Base-by-base conservation (phyloP, 2,329 filamentous ascomycete genomes). In the Chrysosporium queenslandicum region DNA sequence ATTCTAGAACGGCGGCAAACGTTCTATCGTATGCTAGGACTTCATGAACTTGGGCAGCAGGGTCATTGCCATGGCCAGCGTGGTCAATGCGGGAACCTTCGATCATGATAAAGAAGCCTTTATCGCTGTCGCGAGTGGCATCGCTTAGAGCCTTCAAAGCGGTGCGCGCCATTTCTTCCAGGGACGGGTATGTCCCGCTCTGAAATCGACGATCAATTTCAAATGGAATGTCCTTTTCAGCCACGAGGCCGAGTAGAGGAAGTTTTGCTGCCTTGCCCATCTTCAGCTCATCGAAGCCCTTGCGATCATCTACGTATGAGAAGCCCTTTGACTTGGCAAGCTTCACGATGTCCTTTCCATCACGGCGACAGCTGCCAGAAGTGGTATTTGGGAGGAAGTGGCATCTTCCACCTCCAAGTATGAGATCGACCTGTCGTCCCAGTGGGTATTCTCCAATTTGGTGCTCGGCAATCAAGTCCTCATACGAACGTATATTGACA, bases 91-190 rank as follows among this genome's bases (percentile, higher is more conserved):
- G 79, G 61, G 87, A 94, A 3, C 90, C 92, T 69, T 98, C 92
- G 56, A 98, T 94, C 91, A 98, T 95, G 61, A 98, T 75, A 71
- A 98, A 98, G 75, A 97, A 98, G 3, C 92, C 92, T 68, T 94
- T 82, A 39, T 97, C 88, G 56, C 80, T 88, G 63, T 90, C 76
- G 63, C 80, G 76, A 0, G 92, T 96, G 0, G 90, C 92, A 54
- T 82, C 81, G 56, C 85, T 85, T 21, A 98, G 78, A 1, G 87
- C 82, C 12, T 77, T 80, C 56, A 98, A 74, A 1, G 92, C 91
- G 14, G 87, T 87, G 59, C 78, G 77, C 7, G 91, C 81, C 89
- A 96, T 97, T 69, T 96, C 90, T 64, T 86, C 86, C 37, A 98
- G 74, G 14, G 87, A 91, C 2, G 92, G 92, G 64, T 95, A 97